Evolutionary conservation across 2,329 filamentous ascomycete genomes (phyloP).

Genomic region (Colletotrichum liaoningense): DNA sequence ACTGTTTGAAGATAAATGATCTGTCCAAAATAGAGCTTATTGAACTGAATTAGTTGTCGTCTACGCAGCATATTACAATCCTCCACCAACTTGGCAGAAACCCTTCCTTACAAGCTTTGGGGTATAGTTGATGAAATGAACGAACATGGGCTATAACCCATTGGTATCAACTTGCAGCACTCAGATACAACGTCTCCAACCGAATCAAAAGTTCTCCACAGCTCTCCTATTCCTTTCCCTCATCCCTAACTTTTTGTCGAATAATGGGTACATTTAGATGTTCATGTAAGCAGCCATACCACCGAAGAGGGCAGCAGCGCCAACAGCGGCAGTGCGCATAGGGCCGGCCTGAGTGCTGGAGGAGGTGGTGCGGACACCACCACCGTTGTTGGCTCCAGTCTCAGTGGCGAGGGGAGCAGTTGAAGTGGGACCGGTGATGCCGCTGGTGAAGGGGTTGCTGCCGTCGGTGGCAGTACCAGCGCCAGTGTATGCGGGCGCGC

Average conservation of each 20-base stretch:
- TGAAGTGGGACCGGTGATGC: constrained; percentile 57
- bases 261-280: constrained; percentile 14
- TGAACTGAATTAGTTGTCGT: background rate
- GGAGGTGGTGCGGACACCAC: constrained; percentile 41
- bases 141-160: background rate
- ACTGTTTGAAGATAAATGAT: background rate
- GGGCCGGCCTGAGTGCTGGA: constrained; percentile 46
- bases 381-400: constrained; percentile 32
- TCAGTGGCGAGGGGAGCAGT: constrained; percentile 47
- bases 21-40: background rate
- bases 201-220: background rate
- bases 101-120: background rate
- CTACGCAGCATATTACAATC: background rate
- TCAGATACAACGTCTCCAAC: background rate
- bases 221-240: background rate
- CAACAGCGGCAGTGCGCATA: constrained; percentile 51
- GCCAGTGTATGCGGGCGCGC: constrained; percentile 64
- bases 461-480: constrained; percentile 59
- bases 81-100: too few species aligned
- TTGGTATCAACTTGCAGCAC: background rate
- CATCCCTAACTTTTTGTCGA: background rate
- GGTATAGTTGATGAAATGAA: constrained; percentile 16
- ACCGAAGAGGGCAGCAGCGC: constrained; percentile 59
- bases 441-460: constrained; percentile 65
- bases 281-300: constrained; percentile 49